These are phyloP conservation scores for Malassezia slooffiae DNA, from an alignment of 1,284 basidiomycete species.

Conservation along the genomic window DNA sequence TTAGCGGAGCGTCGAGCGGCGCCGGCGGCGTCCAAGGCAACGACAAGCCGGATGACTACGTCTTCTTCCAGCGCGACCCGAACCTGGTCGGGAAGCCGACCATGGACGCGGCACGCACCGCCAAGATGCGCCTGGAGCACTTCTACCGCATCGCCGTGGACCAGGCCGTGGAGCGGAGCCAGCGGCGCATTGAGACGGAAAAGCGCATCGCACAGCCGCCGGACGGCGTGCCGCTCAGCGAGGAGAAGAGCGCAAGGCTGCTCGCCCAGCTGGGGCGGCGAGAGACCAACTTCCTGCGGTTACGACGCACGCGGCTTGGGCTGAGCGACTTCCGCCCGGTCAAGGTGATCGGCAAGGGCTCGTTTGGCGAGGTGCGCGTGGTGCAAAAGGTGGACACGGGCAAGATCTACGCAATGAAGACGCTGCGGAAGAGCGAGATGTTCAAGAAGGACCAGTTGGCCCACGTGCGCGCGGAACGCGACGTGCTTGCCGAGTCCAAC, in stretches of 20 bases:
- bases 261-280: slow-evolving; percentile 78
- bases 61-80: slow-evolving; percentile 86
- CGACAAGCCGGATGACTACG: slow-evolving; percentile 60
- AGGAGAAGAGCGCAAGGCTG: slow-evolving; percentile 80
- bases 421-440: slow-evolving; percentile 94
- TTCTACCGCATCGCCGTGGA: slow-evolving; percentile 94
- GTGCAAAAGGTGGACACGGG: slow-evolving; percentile 95
- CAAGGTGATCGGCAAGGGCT: slow-evolving; percentile 97
- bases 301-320: slow-evolving; percentile 83
- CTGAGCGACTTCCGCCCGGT: slow-evolving; percentile 88
- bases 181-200: slow-evolving; percentile 83
- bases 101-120: slow-evolving; percentile 80
- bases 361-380: slow-evolving; percentile 91
- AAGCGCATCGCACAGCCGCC: slow-evolving; percentile 56
- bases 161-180: slow-evolving; percentile 75
- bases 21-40: too few relatives aligned
- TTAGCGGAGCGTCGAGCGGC: too few relatives aligned
- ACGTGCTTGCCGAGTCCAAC: slow-evolving; percentile 92
- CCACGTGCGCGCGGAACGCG: slow-evolving; percentile 94
- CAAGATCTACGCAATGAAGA: slow-evolving; percentile 99
- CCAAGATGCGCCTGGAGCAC: slow-evolving; percentile 92
- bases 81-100: slow-evolving; percentile 74
- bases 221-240: slow-evolving; percentile 46
- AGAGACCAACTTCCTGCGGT: slow-evolving; percentile 66
- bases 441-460: slow-evolving; percentile 96